Conservation (phyloP, 2,329 filamentous ascomycete species). For the Gaeumannomyces sp. region DNA sequence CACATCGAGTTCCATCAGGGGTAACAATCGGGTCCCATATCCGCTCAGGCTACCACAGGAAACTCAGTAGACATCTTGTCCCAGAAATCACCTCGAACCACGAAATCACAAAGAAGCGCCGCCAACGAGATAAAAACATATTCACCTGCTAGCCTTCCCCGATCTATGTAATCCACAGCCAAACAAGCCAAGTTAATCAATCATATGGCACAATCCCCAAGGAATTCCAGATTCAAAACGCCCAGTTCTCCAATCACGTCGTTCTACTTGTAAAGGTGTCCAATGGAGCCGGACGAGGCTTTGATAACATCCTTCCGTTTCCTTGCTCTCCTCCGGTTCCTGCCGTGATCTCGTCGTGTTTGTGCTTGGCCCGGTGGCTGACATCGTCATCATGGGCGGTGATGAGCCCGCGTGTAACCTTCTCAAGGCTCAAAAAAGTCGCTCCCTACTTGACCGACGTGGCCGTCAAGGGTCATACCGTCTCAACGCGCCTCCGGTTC, state of each 20-base stretch:
- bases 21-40: too few relatives aligned
- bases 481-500: slow-evolving; percentile 27
- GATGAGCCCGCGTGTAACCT: not conserved
- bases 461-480: slow-evolving; percentile 4
- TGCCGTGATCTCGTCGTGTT: not conserved
- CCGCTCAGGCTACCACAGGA: too few relatives aligned
- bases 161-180: not conserved
- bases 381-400: not conserved
- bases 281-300: not conserved
- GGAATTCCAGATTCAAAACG: not conserved
- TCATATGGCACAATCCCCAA: too few relatives aligned
- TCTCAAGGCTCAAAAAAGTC: not conserved
- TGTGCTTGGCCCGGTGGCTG: not conserved
- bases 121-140: not conserved
- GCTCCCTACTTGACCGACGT: not conserved
- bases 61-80: too few relatives aligned
- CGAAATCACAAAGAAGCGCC: too few relatives aligned
- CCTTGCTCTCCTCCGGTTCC: too few relatives aligned
- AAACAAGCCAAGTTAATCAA: not conserved
- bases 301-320: not conserved
- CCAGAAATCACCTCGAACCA: too few relatives aligned
- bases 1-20: too few relatives aligned
- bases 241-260: not conserved
- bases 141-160: not conserved
- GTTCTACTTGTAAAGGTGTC: not conserved